Percentiles rank a stretch among this genome's conserved stretches.
phyloP scores from a whole-genome alignment of 2,329 filamentous ascomycete genomes.

The Xylaria multiplex region DNA sequence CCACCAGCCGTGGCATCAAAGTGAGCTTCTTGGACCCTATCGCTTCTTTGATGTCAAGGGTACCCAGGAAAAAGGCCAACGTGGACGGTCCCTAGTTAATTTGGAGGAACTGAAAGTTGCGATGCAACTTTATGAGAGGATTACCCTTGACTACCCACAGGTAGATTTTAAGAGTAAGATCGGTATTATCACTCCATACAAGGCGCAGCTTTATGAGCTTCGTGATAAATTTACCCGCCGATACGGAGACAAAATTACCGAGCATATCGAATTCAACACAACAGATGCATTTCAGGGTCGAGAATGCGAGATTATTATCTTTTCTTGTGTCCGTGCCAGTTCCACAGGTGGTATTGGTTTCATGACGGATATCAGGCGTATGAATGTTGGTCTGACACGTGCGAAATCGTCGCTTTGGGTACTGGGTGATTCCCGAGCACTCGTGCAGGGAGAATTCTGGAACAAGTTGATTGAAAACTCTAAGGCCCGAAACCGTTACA shows the following conservation, averaged over 20 bases:
- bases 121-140: slow-evolving; percentile 82
- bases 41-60: slow-evolving; percentile 97
- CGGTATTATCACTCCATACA: slow-evolving; percentile 98
- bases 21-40: slow-evolving; percentile 85
- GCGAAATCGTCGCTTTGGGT: slow-evolving; percentile 98
- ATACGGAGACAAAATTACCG: slow-evolving; percentile 80
- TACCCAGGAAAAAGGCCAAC: slow-evolving; percentile 80
- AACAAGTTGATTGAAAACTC: slow-evolving; percentile 85
- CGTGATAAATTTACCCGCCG: slow-evolving; percentile 76
- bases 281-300: slow-evolving; percentile 98
- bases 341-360: slow-evolving; percentile 97
- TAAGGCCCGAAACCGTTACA: slow-evolving; percentile 77
- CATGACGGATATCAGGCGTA: slow-evolving; percentile 96
- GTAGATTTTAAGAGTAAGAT: slow-evolving; percentile 83
- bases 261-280: slow-evolving; percentile 94
- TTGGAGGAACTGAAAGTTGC: slow-evolving; percentile 86
- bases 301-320: slow-evolving; percentile 98
- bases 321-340: slow-evolving; percentile 95
- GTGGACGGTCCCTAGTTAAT: slow-evolving; percentile 85
- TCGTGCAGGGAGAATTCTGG: slow-evolving; percentile 92
- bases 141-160: slow-evolving; percentile 75
- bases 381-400: slow-evolving; percentile 98
- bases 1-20: slow-evolving; percentile 84
- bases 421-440: slow-evolving; percentile 86
- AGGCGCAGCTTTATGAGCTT: slow-evolving; percentile 86